phyloP scores from a whole-genome alignment of 2,329 filamentous ascomycete species.

The Alternaria viburni region DNA sequence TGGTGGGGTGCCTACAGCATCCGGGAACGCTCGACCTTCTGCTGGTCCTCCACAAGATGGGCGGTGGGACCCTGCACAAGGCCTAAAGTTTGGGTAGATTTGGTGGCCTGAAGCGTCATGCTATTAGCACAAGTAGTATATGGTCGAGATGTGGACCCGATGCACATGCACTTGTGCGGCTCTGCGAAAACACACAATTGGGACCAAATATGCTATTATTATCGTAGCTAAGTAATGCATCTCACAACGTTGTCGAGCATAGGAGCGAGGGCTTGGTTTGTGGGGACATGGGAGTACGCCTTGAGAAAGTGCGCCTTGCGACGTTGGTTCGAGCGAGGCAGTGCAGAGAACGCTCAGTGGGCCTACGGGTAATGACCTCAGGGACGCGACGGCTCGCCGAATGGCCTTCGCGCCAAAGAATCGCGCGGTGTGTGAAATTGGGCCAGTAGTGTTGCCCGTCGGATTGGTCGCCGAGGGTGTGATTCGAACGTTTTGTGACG shows the following conservation, averaged over 20 bases:
- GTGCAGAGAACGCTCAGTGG: slow-evolving; percentile 22
- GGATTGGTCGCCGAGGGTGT: slow-evolving; percentile 6
- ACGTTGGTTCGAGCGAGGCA: slow-evolving; percentile 24
- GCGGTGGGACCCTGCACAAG: slow-evolving; percentile 49
- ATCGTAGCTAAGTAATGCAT: slow-evolving; percentile 9
- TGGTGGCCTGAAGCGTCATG: not conserved
- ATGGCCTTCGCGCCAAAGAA: slow-evolving; percentile 14
- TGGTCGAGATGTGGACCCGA: not conserved
- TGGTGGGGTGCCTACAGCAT: slow-evolving; percentile 52
- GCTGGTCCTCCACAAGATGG: slow-evolving; percentile 45
- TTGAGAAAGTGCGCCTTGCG: slow-evolving; percentile 31
- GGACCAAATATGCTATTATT: slow-evolving; percentile 19
- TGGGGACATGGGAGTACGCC: slow-evolving; percentile 30
- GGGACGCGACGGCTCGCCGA: slow-evolving; percentile 9
- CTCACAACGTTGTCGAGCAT: slow-evolving; percentile 9
- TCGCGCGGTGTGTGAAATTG: slow-evolving; percentile 2
- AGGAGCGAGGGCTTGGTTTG: slow-evolving; percentile 13
- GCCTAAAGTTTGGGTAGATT: slow-evolving; percentile 48
- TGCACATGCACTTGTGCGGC: slow-evolving; percentile 2
- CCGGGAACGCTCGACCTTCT: slow-evolving; percentile 38
- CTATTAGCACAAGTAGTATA: slow-evolving; percentile 1
- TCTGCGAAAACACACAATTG: not conserved
- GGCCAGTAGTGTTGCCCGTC: slow-evolving; percentile 3
- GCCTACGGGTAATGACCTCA: slow-evolving; percentile 16
- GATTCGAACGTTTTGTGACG: slow-evolving; percentile 21